A percentile compares a stretch with the other conserved stretches of the same genome.
Conservation (phyloP, 768 basidiomycete species). For the Leccinum aurantiacum region DNA sequence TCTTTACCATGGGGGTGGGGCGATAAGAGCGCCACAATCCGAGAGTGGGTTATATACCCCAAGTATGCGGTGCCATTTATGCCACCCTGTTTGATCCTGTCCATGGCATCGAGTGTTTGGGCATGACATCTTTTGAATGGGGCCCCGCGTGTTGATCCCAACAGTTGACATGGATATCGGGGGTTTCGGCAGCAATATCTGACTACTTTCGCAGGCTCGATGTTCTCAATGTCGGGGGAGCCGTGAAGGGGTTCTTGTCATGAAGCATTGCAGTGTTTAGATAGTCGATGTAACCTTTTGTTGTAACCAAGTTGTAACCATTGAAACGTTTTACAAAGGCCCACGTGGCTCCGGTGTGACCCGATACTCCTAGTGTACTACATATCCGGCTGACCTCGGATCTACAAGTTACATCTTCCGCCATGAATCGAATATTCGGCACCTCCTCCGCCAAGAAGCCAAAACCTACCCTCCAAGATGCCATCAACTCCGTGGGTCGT, state of each 20-base stretch:
- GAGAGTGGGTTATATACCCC: conserved; percentile 14
- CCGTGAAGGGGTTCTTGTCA: conserved; percentile 85
- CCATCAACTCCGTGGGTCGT: conserved; percentile 76
- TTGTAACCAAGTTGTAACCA: too few relatives aligned
- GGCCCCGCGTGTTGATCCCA: neutral
- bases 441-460: conserved; percentile 75
- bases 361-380: too few relatives aligned
- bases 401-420: neutral
- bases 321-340: neutral
- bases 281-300: too few relatives aligned
- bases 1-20: neutral
- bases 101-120: neutral
- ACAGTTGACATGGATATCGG: neutral
- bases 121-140: neutral
- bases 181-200: conserved; percentile 1
- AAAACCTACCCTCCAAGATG: conserved; percentile 84
- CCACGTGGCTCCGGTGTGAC: neutral
- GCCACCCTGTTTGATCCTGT: conserved; percentile 9
- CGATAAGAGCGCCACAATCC: neutral
- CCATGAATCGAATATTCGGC: conserved; percentile 88
- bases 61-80: neutral
- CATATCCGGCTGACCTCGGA: neutral
- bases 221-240: conserved; percentile 86
- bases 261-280: conserved; percentile 23
- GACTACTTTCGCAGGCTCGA: conserved; percentile 56